These are phyloP conservation scores for Cystobasidium sp. DNA, from an alignment of 1,284 basidiomycete species.

Conservation along the genomic window DNA sequence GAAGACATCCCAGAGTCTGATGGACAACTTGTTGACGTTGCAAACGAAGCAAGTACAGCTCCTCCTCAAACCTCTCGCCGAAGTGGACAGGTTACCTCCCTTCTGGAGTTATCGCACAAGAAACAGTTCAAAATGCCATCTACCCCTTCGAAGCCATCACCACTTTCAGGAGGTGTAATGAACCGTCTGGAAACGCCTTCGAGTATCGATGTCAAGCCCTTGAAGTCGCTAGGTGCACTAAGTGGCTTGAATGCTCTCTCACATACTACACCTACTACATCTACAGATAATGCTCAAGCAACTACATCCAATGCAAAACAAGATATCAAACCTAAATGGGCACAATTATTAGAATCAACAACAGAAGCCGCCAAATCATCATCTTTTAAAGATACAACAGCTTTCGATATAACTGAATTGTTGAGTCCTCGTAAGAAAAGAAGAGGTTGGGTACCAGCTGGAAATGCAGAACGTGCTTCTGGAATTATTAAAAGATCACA, in stretches of 20 bases:
- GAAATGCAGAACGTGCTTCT: slow-evolving; percentile 29
- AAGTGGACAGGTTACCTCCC: background rate
- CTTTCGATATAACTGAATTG: slow-evolving; percentile 25
- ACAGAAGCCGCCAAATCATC: background rate
- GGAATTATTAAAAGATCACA: slow-evolving; percentile 38
- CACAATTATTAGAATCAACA: slow-evolving; percentile 18
- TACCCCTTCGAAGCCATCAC: slow-evolving; percentile 25
- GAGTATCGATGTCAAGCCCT: slow-evolving; percentile 13
- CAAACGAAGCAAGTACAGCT: background rate
- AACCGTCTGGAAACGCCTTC: background rate
- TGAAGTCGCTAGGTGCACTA: slow-evolving; percentile 12
- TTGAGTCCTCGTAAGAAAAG: slow-evolving; percentile 41
- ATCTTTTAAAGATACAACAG: background rate
- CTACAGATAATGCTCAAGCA: background rate
- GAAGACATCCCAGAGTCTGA: background rate
- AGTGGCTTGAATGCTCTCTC: slow-evolving; percentile 9
- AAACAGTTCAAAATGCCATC: slow-evolving; percentile 16
- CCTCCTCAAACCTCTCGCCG: background rate
- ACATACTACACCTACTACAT: background rate
- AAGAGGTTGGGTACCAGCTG: slow-evolving; percentile 39
- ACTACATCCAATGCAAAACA: background rate
- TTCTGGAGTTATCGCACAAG: background rate
- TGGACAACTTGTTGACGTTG: background rate
- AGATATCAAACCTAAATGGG: slow-evolving; percentile 25
- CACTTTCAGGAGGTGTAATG: background rate